Conservation (phyloP, 345 rosid genomes). For the Salix exigua region DNA sequence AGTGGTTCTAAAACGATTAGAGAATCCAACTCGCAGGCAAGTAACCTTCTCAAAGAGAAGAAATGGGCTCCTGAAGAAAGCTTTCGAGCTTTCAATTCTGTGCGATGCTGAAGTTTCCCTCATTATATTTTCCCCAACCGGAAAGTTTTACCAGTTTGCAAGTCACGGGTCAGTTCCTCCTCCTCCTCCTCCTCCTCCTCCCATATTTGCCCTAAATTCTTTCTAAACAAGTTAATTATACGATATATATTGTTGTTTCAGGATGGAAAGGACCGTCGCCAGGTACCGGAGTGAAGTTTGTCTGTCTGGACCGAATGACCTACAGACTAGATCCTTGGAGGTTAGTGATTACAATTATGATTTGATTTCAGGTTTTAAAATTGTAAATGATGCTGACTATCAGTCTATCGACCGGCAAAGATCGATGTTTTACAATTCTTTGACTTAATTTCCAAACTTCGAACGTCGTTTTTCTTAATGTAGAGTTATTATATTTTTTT, state of each 20-base stretch:
- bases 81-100: slow-evolving; percentile 60
- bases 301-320: slow-evolving; percentile 22
- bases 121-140: slow-evolving; percentile 50
- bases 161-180: slow-evolving; percentile 37
- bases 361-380: no score
- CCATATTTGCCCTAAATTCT: neutral
- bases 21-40: slow-evolving; percentile 56
- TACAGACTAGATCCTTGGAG: slow-evolving; percentile 30
- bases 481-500: no score
- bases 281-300: slow-evolving; percentile 45
- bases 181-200: neutral
- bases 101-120: slow-evolving; percentile 64
- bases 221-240: neutral
- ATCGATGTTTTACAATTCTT: no score
- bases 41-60: slow-evolving; percentile 66
- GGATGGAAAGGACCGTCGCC: slow-evolving; percentile 43
- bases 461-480: no score
- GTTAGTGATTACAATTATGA: slow-evolving; percentile 19
- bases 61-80: slow-evolving; percentile 59
- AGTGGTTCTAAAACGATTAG: slow-evolving; percentile 59
- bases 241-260: slow-evolving; percentile 8
- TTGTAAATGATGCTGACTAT: no score
- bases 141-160: slow-evolving; percentile 47
- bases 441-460: no score
- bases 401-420: no score